Evolutionary conservation across 192 early-diverging fungal genomes (phyloP), one percentile per base, ranked within the genome.

Genomic region (Obelidium mucronatum): DNA sequence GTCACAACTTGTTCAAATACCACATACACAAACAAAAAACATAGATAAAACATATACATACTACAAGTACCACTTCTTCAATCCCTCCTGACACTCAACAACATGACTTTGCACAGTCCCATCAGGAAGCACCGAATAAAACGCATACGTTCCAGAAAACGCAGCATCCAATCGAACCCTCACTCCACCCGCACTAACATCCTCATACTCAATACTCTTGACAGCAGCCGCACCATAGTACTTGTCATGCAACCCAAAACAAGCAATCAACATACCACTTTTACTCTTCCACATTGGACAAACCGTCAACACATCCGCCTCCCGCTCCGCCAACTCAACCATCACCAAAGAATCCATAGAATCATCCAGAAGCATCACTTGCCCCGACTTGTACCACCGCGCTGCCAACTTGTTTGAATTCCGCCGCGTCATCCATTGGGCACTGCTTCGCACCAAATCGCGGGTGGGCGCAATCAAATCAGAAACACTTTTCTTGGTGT

Each of bases 191-290:
- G n/a, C 48, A 2, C 51, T 71, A 11, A n/a, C 44, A 37, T 64
- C 68, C 34, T 64, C 37, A 64, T 36, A 64, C 62, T 33, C 62
- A 33, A 64, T 33, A 6, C 62, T 17, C 13, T 37, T 28, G 8
- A 64, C 31, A 28, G 15, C 62, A 33, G 62, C 62, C 13, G 35
- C 62, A 28, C 62, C 62, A 64, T 64, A 64, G 37, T 64, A 64
- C 62, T 64, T 64, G 13, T 37, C 62, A 17, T 31, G 26, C 26
- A 64, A n/a, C 62, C 62, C 62, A 8, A 64, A 33, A 64, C 62
- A 64, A 15, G 15, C 62, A 33, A 64, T 36, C 8, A 64, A 26
- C 15, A 64, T 26, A 19, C 62, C 62, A 64, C 37, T 39, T 28
- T 24, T 33, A 24, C 55, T 58, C 37, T 64, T 39, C 62, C 62